Base-by-base conservation (phyloP, 1,284 basidiomycete genomes). In the Clitocybe nebularis region DNA sequence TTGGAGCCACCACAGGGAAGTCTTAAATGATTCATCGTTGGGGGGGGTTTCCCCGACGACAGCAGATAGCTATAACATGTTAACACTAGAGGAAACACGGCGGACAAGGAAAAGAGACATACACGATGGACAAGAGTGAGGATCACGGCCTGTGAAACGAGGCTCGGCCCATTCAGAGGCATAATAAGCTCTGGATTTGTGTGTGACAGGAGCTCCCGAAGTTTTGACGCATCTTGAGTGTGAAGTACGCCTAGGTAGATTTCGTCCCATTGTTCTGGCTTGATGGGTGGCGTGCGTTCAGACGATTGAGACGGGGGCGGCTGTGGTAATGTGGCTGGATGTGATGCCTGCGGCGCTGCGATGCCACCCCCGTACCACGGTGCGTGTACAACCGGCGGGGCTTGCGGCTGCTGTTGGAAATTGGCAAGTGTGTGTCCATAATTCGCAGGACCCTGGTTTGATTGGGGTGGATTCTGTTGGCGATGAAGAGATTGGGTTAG, bases 1-100 rank as follows among this genome's bases (percentile, higher is more conserved):
- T 57, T 89, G 85, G 51, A 90, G 63, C 87, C 87, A 90, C 86
- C 88, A 89, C 43, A 90, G 65, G 5, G 81, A 77, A 11, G 75
- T 77, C 63, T 88, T 88, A 73, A 89, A 89, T 5, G 75, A 65
- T 54, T 90, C 88, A 47, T 89, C 87, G 34, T 74, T 72, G 5
- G 87, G 83, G 13, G 83, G 74, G 4, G 76, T 80, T 58, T 89
- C 86, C 39, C 81, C 79, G 35, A 89, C 74, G 44, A 83, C 72
- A 30, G 76, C 72, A 43, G 85, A 78, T 20, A 89, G 72, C 85
- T 88, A 57, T 46, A 26, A 40, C 30, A 37, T 44, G 42, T 34
- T 35, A 42, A 43, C 33, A 48, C n/a, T n/a, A n/a, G n/a, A n/a
- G n/a, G n/a, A n/a, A n/a, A n/a, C n/a, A n/a, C n/a, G 16, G 23